Percentiles rank a stretch among this genome's conserved stretches.
Conservation (phyloP, 306 rosid genomes). For the Rosa chinensis region DNA sequence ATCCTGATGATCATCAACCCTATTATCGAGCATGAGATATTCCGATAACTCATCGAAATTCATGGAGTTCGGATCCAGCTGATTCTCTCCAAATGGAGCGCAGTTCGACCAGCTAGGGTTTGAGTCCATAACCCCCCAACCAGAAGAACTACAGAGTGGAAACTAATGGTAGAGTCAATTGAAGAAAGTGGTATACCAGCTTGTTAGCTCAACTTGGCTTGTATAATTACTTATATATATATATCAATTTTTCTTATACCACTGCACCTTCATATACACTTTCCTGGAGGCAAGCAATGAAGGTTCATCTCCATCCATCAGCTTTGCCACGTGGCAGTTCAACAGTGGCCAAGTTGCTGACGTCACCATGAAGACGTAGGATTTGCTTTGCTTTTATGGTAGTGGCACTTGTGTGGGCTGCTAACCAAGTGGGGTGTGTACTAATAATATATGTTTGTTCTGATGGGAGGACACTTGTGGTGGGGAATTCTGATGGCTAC, state of each 20-base stretch:
- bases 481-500: background rate
- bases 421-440: background rate
- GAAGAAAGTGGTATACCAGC: background rate
- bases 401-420: background rate
- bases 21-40: slow-evolving; percentile 37
- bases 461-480: background rate
- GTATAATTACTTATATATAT: background rate
- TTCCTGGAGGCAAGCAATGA: slow-evolving; percentile 42
- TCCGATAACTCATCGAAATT: slow-evolving; percentile 41
- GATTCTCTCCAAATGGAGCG: slow-evolving; percentile 12
- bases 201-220: background rate
- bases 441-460: background rate
- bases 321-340: slow-evolving; percentile 24
- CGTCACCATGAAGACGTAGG: slow-evolving; percentile 35
- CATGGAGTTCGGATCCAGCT: slow-evolving; percentile 21
- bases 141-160: background rate
- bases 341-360: background rate
- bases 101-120: slow-evolving; percentile 18
- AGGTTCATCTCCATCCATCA: slow-evolving; percentile 28
- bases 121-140: slow-evolving; percentile 35
- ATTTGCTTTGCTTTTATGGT: background rate
- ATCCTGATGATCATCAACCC: slow-evolving; percentile 25
- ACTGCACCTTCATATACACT: slow-evolving; percentile 38
- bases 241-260: background rate
- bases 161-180: background rate